Base-by-base conservation (phyloP, 2,329 filamentous ascomycete genomes). In the Fusarium sp. region DNA sequence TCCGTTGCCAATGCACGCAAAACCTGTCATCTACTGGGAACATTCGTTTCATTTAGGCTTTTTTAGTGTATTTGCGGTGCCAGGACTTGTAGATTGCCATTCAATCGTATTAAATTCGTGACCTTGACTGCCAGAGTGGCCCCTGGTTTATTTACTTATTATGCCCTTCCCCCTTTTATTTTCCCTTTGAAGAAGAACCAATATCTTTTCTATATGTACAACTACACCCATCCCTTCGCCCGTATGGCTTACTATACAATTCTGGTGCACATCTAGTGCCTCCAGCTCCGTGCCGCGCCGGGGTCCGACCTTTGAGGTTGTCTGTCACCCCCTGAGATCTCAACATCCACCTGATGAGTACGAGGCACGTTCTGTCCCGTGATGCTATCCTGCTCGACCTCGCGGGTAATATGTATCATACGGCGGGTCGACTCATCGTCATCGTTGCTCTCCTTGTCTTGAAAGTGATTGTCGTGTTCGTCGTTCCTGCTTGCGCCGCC, bases 391-490 rank as follows among this genome's bases (percentile, higher is more conserved):
- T 73, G 71, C 23, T 73, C 62, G 9, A 74, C 61, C 43, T 74
- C 69, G 4, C 66, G 69, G n/a, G 71, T 74, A 16, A 74, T 62
- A 18, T 74, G 71, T 18, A 74, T 74, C 20, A 74, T 74, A 45
- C 62, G 48, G 18, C 70, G 69, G 1, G 66, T 67, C 13, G 69
- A 72, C n/a, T 69, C 69, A 8, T 69, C 71, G 45, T 74, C 71
- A 25, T 37, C 70, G 23, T 68, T 72, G 25, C 68, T 69, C 8
- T 73, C 71, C 61, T 74, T 74, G 60, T 74, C 71, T 16, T 74
- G 69, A 10, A 72, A 73, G 39, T 71, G 66, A 1, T 13, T 18
- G 3, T 72, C 63, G 10, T 58, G 30, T 4, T 67, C 63, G 39
- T n/a, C 34, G 34, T 61, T 41, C 25, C 64, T 72, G 34, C 66